Evolutionary conservation across 2,329 filamentous ascomycete genomes (phyloP), one percentile per base, ranked within the genome.

Genomic region (Botrytis porri): DNA sequence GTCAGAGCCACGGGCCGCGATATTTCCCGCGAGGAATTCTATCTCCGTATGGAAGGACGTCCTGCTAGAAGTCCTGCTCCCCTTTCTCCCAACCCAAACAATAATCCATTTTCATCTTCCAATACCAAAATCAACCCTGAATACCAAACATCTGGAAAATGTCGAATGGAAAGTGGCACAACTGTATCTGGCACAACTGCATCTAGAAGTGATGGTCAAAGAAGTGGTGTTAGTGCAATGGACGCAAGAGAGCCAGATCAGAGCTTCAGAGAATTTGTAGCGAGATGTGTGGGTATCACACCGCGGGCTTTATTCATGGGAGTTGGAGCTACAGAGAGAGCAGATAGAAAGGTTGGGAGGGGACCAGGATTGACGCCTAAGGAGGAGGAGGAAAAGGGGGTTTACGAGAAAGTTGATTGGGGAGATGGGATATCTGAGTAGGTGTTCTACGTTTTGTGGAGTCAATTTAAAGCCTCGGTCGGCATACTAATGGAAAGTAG

Each of bases 11-110:
- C 66, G 70, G 70, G 70, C 6, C 70, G 70, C 8, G 61, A 71
- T 14, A 25, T 71, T 3, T 57, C 70, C 18, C 70, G 61, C 45
- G 70, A 71, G 6, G 70, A 71, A 71, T 71, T 71, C 35, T 71
- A 71, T 59, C 61, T 71, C 20, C 35, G 70, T 8, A 65, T 71
- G 35, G 70, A 71, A 57, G 70, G 70, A 35, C 61, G 61, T 35
- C 60, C 70, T 4, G 70, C 61, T 29, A 57, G 65, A 41, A 41
- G 65, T 16, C 48, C 32, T 14, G 22, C 48, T 2, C 48, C 65
- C 6, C 39, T 67, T 39, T 57, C 65, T 32, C 48, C 65, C n/a
- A 57, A 41, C 41, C 10, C 48, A n/a, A 67, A 18, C 20, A 20
- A 18, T 12, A 71, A 41, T 37, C 25, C 48, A 25, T 35, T 51